Conservation (phyloP, 345 rosid species). For the Noccaea caerulescens region DNA sequence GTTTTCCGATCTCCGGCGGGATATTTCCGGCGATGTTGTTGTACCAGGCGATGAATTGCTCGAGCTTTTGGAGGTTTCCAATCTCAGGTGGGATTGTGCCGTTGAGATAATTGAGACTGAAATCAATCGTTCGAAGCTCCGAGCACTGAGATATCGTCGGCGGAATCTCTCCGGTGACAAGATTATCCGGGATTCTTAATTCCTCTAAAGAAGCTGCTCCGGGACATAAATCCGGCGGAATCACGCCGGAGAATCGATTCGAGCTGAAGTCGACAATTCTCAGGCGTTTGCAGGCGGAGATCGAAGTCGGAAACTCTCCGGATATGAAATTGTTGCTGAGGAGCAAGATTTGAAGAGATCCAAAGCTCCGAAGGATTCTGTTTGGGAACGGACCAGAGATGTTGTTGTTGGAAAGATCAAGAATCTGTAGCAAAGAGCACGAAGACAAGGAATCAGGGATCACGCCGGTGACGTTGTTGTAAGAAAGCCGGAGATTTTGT, state of each 20-base stretch:
- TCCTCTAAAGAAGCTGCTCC: conserved; percentile 82
- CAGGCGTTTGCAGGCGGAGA: conserved; percentile 71
- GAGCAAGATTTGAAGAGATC: conserved; percentile 64
- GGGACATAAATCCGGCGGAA: conserved; percentile 82
- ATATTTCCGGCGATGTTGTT: conserved; percentile 77
- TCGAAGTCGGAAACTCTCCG: conserved; percentile 70
- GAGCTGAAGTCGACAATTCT: conserved; percentile 77
- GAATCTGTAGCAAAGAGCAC: conserved; percentile 68
- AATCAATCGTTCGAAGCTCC: conserved; percentile 69
- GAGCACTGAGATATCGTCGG: conserved; percentile 76
- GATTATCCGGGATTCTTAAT: conserved; percentile 82
- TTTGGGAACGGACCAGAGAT: conserved; percentile 78
- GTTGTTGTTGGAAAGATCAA: conserved; percentile 88
- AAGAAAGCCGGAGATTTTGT: conserved; percentile 59
- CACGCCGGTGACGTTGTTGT: conserved; percentile 81
- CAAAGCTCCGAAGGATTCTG: conserved; percentile 57
- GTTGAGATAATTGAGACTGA: conserved; percentile 81
- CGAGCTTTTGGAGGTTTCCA: conserved; percentile 78
- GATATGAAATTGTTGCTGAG: conserved; percentile 74
- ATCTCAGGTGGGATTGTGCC: conserved; percentile 85
- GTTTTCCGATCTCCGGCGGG: conserved; percentile 78
- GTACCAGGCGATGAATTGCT: conserved; percentile 91
- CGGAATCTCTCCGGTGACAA: conserved; percentile 74
- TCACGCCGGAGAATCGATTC: conserved; percentile 67
- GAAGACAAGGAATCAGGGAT: conserved; percentile 68